Conservation (phyloP, 139 green algal species). For the Pleodorina starrii region DNA sequence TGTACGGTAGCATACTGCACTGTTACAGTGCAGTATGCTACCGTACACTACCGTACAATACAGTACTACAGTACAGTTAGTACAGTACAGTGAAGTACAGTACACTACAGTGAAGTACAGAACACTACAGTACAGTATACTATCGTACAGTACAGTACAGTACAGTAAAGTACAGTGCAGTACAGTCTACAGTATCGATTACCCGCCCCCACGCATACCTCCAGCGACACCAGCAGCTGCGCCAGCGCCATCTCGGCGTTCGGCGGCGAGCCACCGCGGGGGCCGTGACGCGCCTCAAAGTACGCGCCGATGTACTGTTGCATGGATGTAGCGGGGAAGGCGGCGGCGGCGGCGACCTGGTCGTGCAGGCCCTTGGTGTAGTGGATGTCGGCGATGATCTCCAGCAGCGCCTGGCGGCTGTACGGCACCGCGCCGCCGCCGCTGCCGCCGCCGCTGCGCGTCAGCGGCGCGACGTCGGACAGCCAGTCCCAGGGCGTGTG, state of each 20-base stretch:
- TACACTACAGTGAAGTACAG: not conserved
- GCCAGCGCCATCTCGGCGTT: constrained; percentile 26
- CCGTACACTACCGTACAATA: not conserved
- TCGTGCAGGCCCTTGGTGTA: constrained; percentile 34
- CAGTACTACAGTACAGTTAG: not conserved
- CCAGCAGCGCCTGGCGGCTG: constrained; percentile 42
- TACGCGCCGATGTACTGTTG: constrained; percentile 39
- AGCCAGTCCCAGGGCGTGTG: constrained; percentile 35
- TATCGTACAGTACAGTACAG: not conserved
- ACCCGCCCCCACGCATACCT: no score
- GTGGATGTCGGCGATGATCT: constrained; percentile 37
- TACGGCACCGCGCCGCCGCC: not conserved
- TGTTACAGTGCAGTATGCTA: not conserved
- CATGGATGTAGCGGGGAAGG: constrained; percentile 26
- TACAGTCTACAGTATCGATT: not conserved
- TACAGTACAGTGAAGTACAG: not conserved
- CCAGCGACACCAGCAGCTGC: constrained; percentile 39
- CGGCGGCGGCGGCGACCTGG: constrained; percentile 14
- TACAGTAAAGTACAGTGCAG: not conserved
- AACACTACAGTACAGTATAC: not conserved
- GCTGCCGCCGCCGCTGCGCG: no score
- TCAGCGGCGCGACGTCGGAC: not conserved
- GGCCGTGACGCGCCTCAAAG: constrained; percentile 40
- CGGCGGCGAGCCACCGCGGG: not conserved
- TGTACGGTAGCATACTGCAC: not conserved